A percentile compares a stretch with the other conserved stretches of the same genome.
Evolutionary conservation across 768 basidiomycete species (phyloP).

Genomic region (Clavulina sp.): DNA sequence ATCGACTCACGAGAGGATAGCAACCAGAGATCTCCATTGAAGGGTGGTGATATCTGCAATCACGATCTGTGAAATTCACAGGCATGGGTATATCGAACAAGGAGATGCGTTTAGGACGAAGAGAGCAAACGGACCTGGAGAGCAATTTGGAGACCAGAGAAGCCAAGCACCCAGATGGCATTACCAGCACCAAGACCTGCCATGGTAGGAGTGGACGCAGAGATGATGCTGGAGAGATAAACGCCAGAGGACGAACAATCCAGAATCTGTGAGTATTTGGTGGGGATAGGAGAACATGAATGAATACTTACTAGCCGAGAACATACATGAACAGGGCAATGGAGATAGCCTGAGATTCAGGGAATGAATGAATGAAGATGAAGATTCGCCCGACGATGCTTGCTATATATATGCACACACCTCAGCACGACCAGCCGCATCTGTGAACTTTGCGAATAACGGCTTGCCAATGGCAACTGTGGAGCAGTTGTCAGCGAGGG

Average conservation of each 20-base stretch:
- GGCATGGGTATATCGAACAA: neutral
- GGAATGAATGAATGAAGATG: conserved; percentile 1
- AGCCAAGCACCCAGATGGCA: conserved; percentile 5
- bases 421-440: conserved; percentile 50
- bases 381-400: no score
- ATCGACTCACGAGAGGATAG: neutral
- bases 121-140: no score
- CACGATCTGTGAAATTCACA: conserved; percentile 29
- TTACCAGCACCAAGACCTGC: conserved; percentile 2
- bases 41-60: conserved; percentile 46
- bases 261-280: no score
- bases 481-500: no score
- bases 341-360: neutral
- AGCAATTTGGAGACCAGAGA: conserved; percentile 7
- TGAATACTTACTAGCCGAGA: neutral
- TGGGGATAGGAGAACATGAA: neutral
- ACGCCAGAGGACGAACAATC: neutral
- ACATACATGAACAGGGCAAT: conserved; percentile 5
- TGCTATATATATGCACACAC: no score
- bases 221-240: conserved; percentile 1
- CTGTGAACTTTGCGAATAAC: conserved; percentile 54
- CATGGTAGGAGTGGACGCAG: conserved; percentile 2
- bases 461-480: conserved; percentile 40
- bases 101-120: no score
- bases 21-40: conserved; percentile 35